Conservation (phyloP, 306 rosid species). For the Quercus variabilis region DNA sequence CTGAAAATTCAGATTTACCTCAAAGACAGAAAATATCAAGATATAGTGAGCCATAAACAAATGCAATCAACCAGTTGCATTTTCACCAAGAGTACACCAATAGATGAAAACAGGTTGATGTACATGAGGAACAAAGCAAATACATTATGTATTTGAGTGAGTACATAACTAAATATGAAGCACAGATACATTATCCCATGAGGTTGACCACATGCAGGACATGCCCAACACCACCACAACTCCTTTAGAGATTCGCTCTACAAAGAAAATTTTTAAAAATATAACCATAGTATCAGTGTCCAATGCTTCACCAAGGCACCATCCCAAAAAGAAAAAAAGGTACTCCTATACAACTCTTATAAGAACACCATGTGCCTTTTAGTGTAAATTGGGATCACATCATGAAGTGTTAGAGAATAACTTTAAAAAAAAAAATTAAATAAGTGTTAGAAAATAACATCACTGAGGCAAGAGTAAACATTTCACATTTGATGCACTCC, state of each 20-base stretch:
- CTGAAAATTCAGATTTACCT: background rate
- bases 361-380: background rate
- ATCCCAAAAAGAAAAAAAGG: no score
- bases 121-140: background rate
- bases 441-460: background rate
- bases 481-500: background rate
- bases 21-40: background rate
- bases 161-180: no score
- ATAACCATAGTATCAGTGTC: background rate
- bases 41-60: background rate
- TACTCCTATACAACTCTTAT: background rate
- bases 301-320: background rate
- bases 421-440: no score
- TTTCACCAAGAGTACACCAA: background rate
- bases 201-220: background rate
- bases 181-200: background rate
- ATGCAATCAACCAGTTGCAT: background rate
- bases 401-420: background rate
- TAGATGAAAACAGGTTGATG: background rate
- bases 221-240: background rate
- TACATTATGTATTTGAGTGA: no score
- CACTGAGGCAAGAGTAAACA: background rate
- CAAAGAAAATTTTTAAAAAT: background rate
- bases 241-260: background rate
- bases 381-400: background rate